A percentile compares a stretch with the other conserved stretches of the same genome.
phyloP scores from a whole-genome alignment of 2,329 filamentous ascomycete genomes.

The Anisogramma anomala region DNA sequence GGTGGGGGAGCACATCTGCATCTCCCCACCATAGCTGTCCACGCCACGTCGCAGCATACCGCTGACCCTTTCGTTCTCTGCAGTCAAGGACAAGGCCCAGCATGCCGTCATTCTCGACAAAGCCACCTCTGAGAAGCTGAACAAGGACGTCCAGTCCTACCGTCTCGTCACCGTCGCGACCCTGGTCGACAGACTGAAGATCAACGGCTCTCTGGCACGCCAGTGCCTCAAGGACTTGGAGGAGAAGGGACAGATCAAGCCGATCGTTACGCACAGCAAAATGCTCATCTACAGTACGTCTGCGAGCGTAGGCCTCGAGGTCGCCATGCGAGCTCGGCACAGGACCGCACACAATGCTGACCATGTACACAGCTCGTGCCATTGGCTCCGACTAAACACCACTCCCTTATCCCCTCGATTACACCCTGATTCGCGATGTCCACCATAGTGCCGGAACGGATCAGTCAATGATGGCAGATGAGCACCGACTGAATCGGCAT shows the following conservation, averaged over 20 bases:
- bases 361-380: conserved; percentile 42
- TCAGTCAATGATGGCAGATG: conserved; percentile 9
- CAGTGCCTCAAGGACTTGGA: conserved; percentile 83
- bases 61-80: conserved; percentile 5
- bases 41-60: neutral
- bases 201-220: conserved; percentile 95
- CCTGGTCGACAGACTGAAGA: conserved; percentile 99
- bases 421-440: conserved; percentile 15
- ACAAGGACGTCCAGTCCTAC: conserved; percentile 99
- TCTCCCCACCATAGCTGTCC: neutral
- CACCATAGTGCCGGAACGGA: conserved; percentile 9
- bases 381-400: conserved; percentile 37
- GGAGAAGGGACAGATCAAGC: conserved; percentile 98
- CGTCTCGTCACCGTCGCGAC: conserved; percentile 97
- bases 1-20: neutral
- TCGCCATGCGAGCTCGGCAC: neutral
- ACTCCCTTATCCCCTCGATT: conserved; percentile 6
- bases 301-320: too few species aligned
- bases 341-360: conserved; percentile 21
- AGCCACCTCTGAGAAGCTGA: conserved; percentile 90
- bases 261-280: conserved; percentile 91
- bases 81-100: conserved; percentile 99
- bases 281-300: conserved; percentile 90
- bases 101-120: conserved; percentile 99
- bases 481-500: conserved; percentile 7